phyloP scores from a whole-genome alignment of 1,139 yeast genomes.

The Debaryomyces nepalensis region DNA sequence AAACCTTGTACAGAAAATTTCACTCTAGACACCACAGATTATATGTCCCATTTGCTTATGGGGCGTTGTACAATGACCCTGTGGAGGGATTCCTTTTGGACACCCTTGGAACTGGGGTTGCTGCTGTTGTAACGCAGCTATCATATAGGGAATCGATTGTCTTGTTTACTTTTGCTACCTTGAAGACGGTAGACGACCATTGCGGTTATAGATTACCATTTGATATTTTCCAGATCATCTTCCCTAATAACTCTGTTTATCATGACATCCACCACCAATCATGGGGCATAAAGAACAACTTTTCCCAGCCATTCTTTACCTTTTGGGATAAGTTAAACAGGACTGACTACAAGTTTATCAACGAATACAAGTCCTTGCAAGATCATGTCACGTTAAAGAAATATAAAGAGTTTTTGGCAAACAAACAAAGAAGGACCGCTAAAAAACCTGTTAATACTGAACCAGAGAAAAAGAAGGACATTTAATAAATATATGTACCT shows the following conservation, averaged over 20 bases:
- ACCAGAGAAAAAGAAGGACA: slow-evolving; percentile 14
- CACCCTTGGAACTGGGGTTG: slow-evolving; percentile 89
- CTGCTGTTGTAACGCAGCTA: slow-evolving; percentile 64
- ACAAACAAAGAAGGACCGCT: slow-evolving; percentile 28
- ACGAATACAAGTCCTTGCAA: slow-evolving; percentile 60
- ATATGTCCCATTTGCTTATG: slow-evolving; percentile 95
- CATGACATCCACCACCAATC: slow-evolving; percentile 97
- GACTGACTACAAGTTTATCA: slow-evolving; percentile 73
- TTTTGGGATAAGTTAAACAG: slow-evolving; percentile 82
- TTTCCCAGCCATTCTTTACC: slow-evolving; percentile 95
- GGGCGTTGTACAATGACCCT: slow-evolving; percentile 93
- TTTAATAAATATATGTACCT: background rate
- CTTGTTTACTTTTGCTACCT: slow-evolving; percentile 82
- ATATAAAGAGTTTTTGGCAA: slow-evolving; percentile 63
- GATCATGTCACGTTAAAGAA: slow-evolving; percentile 61
- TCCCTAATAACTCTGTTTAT: slow-evolving; percentile 94
- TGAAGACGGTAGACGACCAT: slow-evolving; percentile 97
- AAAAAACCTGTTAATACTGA: slow-evolving; percentile 9
- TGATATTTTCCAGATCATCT: slow-evolving; percentile 84
- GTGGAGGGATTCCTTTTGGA: slow-evolving; percentile 92
- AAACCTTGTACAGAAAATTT: slow-evolving; percentile 71
- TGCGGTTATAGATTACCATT: slow-evolving; percentile 93
- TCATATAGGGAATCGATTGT: slow-evolving; percentile 77
- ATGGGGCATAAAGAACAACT: slow-evolving; percentile 92
- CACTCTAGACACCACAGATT: slow-evolving; percentile 94